phyloP scores from a whole-genome alignment of 257 asterid species.

The Voacanga thouarsii region DNA sequence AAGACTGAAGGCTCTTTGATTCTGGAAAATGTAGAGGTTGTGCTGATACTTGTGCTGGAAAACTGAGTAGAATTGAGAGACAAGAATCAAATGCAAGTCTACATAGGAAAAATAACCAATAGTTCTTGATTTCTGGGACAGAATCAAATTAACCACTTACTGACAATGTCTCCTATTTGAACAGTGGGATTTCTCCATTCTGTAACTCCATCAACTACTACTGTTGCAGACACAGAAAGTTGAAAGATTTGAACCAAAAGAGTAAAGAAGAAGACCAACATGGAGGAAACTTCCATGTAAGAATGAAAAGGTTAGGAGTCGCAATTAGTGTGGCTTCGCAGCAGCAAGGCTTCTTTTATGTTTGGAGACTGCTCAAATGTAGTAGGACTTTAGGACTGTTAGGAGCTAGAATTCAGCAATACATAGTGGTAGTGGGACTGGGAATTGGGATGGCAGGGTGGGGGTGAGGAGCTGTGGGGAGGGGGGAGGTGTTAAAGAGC shows the following conservation, averaged over 20 bases:
- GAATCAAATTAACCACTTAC: slow-evolving; percentile 47
- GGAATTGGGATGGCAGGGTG: background rate
- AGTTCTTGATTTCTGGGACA: background rate
- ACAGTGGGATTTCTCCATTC: slow-evolving; percentile 69
- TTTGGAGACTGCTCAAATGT: background rate
- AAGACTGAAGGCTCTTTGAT: slow-evolving; percentile 50
- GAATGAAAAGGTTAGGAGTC: slow-evolving; percentile 10
- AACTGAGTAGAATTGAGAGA: slow-evolving; percentile 34
- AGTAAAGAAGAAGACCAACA: slow-evolving; percentile 31
- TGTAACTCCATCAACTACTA: slow-evolving; percentile 75
- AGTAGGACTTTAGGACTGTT: slow-evolving; percentile 10
- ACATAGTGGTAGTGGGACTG: background rate
- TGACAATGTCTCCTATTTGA: slow-evolving; percentile 73
- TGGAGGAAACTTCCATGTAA: slow-evolving; percentile 29
- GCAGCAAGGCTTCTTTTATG: background rate
- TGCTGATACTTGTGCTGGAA: slow-evolving; percentile 68
- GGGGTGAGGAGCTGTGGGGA: slow-evolving; percentile 3
- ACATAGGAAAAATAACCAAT: background rate
- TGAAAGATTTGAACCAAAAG: slow-evolving; percentile 31
- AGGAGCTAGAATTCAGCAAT: background rate
- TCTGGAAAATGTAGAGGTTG: slow-evolving; percentile 88
- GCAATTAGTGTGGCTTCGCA: background rate
- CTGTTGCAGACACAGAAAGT: slow-evolving; percentile 45
- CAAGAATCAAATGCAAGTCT: background rate
- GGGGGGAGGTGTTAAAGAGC: slow-evolving; percentile 25